Base-by-base conservation (phyloP, 1,284 basidiomycete species). In the Vanrija sp. region DNA sequence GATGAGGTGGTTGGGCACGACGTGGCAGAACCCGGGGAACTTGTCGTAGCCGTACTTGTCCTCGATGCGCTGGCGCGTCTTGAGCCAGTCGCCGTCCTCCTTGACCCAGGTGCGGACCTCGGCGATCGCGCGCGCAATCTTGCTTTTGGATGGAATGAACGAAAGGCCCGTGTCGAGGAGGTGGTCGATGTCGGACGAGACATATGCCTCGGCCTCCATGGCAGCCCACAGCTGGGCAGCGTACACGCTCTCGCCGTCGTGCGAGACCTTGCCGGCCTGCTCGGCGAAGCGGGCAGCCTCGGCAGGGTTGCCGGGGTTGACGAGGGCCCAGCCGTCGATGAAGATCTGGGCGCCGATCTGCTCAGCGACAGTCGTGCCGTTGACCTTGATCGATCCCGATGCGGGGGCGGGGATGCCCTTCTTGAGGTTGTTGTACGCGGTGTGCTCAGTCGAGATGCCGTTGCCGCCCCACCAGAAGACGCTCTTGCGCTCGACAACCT, bases 381-480 rank as follows among this genome's bases (percentile, higher is more conserved):
- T 51, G 14, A 18, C 9, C 19, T 15, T 28, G 40, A 51, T 51
- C 25, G 43, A 12, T 25, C 50, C 26, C 15, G 42, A 28, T 15
- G 21, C 14, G 40, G 50, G n/a, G 42, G 42, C 15, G 50, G 42
- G 40, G 19, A 60, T 52, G 7, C 52, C 49, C 43, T 39, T 43
- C 39, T 55, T 44, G 16, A 60, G 54, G 18, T 43, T 34, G 28
- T 62, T 43, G 43, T 18, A 69, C 61, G 66, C 58, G 64, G 68
- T 59, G 55, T 65, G 69, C 65, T 76, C 76, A 14, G 68, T 63
- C 12, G 73, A 75, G 42, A 51, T 51, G 12, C 50, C 50, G 26
- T 43, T 43, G 5, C 50, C 50, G 18, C 50, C 50, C 50, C 50
- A 51, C 50, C 50, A 51, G 39, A 51, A 51, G 23, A 51, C 42